Conservation (phyloP, 331 rosid species). For the Acacia concinna region DNA sequence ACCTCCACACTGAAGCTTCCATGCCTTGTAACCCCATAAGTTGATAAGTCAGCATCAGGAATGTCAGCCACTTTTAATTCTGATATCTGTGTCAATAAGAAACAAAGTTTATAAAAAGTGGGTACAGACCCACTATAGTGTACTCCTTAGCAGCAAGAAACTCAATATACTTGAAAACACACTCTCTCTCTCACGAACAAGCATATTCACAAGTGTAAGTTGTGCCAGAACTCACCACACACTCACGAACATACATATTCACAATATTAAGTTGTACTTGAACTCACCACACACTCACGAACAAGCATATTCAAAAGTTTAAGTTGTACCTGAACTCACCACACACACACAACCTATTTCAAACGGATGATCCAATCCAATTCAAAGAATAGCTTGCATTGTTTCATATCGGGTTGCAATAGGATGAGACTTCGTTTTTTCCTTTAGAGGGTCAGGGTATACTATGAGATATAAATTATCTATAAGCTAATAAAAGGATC, state of each 20-base stretch:
- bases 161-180: background rate
- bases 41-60: constrained; percentile 85
- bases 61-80: constrained; percentile 82
- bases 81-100: constrained; percentile 60
- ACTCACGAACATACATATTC: background rate
- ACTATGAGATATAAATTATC: background rate
- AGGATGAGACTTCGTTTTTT: background rate
- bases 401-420: background rate
- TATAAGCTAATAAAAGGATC: background rate
- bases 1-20: constrained; percentile 92
- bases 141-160: constrained; percentile 12
- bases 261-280: constrained; percentile 2
- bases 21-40: constrained; percentile 61
- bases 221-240: background rate
- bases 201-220: background rate
- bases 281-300: background rate
- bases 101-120: constrained; percentile 8
- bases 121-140: background rate
- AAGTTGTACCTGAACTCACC: background rate
- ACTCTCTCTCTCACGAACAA: background rate
- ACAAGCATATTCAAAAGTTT: background rate
- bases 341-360: background rate
- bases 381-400: background rate
- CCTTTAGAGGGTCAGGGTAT: background rate
- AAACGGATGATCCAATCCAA: background rate